These are phyloP conservation scores for Lathyrus tuberosus DNA, from an alignment of 306 rosid species.

Conservation along the genomic window DNA sequence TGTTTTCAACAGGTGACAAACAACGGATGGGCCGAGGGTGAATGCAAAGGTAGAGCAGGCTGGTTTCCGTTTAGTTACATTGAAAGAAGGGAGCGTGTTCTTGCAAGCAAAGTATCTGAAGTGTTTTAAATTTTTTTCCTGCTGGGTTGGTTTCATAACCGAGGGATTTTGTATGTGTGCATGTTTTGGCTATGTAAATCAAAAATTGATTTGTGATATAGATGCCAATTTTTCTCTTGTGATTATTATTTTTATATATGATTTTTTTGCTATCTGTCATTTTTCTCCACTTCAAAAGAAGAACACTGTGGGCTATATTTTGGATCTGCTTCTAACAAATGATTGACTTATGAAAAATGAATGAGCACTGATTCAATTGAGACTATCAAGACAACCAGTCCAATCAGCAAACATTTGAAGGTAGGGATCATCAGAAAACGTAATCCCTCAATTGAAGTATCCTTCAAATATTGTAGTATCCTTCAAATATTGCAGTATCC, in stretches of 20 bases:
- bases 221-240: conserved; percentile 37
- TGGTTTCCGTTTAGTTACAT: conserved; percentile 80
- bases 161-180: conserved; percentile 42
- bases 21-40: conserved; percentile 91
- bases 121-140: conserved; percentile 49
- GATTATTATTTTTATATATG: conserved; percentile 38
- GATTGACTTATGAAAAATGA: neutral
- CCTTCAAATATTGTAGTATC: neutral
- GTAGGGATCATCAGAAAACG: neutral
- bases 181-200: conserved; percentile 34
- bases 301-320: neutral
- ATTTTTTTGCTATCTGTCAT: conserved; percentile 11
- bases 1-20: conserved; percentile 53
- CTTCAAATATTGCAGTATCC: neutral
- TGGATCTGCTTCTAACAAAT: neutral
- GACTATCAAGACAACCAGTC: neutral
- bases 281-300: conserved; percentile 7
- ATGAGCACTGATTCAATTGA: neutral
- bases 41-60: conserved; percentile 82
- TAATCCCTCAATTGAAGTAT: no score
- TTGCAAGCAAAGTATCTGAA: conserved; percentile 87
- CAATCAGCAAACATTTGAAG: neutral
- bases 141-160: conserved; percentile 38
- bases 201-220: conserved; percentile 44
- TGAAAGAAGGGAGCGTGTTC: conserved; percentile 78